These are phyloP conservation scores for Trametopsis cervina DNA, from an alignment of 768 basidiomycete genomes.

Conservation along the genomic window DNA sequence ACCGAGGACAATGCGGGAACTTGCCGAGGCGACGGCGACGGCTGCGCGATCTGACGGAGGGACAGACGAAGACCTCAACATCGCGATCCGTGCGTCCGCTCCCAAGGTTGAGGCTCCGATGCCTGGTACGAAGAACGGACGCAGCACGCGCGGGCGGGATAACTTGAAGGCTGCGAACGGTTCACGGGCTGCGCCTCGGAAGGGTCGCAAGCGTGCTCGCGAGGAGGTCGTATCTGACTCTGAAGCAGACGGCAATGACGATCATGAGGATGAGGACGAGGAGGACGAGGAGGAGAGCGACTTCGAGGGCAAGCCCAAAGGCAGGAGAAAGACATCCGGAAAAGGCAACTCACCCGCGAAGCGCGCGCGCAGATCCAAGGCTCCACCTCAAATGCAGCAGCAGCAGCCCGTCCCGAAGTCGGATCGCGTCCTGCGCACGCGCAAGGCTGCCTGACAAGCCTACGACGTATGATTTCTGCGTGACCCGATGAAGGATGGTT, in stretches of 20 bases:
- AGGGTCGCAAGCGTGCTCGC: constrained; percentile 17
- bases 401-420: constrained; percentile 16
- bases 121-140: background rate
- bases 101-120: background rate
- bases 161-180: background rate
- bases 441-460: too few relatives aligned
- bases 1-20: constrained; percentile 60
- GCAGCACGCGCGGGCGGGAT: background rate
- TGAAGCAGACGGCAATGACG: constrained; percentile 4
- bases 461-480: too few relatives aligned
- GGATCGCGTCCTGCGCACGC: constrained; percentile 50
- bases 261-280: background rate
- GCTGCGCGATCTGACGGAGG: background rate
- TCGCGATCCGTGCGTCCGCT: constrained; percentile 1
- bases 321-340: background rate
- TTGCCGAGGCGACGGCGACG: constrained; percentile 38
- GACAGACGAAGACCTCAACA: background rate
- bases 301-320: background rate
- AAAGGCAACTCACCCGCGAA: constrained; percentile 13
- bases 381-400: constrained; percentile 3
- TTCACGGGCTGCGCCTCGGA: constrained; percentile 8
- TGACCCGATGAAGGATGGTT: too few relatives aligned
- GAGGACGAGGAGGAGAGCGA: background rate
- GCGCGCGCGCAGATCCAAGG: constrained; percentile 6
- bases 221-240: constrained; percentile 8